A percentile compares a stretch with the other conserved stretches of the same genome.
phyloP scores from a whole-genome alignment of 139 green algal species.

The Chloropicon primus region DNA sequence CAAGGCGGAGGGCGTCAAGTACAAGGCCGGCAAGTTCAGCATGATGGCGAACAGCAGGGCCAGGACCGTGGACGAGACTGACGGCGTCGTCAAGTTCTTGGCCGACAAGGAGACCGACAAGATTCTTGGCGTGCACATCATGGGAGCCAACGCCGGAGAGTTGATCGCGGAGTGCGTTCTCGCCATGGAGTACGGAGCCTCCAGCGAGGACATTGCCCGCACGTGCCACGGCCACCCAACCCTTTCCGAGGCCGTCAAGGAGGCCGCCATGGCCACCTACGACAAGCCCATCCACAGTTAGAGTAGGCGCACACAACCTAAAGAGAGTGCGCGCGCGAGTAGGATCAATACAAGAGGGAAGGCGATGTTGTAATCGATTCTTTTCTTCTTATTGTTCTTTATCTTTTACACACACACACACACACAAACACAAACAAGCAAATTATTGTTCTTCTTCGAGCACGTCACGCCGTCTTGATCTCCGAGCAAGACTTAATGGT shows the following conservation, averaged over 20 bases:
- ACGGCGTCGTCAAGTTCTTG: slow-evolving; percentile 92
- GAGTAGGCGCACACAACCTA: too few relatives aligned
- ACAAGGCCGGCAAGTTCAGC: slow-evolving; percentile 85
- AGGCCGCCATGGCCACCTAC: slow-evolving; percentile 73
- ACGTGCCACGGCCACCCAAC: slow-evolving; percentile 97
- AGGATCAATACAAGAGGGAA: too few relatives aligned
- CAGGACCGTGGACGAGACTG: slow-evolving; percentile 68
- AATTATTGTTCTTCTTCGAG: too few relatives aligned
- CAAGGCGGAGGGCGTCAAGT: slow-evolving; percentile 44
- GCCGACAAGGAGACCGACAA: slow-evolving; percentile 78
- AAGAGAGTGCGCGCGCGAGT: too few relatives aligned
- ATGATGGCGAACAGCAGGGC: slow-evolving; percentile 96
- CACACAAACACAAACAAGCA: too few relatives aligned
- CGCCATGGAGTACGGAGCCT: slow-evolving; percentile 87
- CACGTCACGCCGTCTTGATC: background rate
- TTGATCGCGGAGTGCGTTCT: slow-evolving; percentile 41
- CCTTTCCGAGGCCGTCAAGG: slow-evolving; percentile 91
- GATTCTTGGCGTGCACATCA: slow-evolving; percentile 92
- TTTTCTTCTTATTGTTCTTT: background rate
- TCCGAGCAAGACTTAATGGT: background rate
- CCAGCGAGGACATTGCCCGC: slow-evolving; percentile 83
- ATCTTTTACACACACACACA: too few relatives aligned
- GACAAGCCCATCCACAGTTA: slow-evolving; percentile 91
- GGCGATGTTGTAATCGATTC: background rate
- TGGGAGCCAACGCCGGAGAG: slow-evolving; percentile 88